Evolutionary conservation across 2,329 filamentous ascomycete species (phyloP).

Genomic region (Penicillium sp.): DNA sequence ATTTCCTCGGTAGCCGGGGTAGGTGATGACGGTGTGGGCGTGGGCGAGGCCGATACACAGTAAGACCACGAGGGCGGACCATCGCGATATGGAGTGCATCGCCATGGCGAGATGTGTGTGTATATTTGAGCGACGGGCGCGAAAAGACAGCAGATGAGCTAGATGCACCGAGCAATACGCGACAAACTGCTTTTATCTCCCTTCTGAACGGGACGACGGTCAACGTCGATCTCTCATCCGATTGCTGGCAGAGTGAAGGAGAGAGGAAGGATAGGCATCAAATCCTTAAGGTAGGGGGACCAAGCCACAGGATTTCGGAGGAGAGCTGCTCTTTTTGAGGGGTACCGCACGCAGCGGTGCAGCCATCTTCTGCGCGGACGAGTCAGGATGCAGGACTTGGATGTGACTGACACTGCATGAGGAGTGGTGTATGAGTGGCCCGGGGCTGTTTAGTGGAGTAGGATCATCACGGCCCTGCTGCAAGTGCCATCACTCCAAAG

Average conservation of each 20-base stretch:
- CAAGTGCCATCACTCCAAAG: conserved; percentile 37
- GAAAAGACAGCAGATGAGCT: background rate
- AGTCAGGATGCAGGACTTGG: conserved; percentile 31
- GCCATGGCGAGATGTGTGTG: conserved; percentile 30
- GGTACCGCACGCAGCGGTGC: conserved; percentile 18
- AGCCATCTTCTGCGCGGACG: conserved; percentile 28
- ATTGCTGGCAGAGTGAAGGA: background rate
- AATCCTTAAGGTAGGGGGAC: conserved; percentile 15
- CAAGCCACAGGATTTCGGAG: conserved; percentile 26
- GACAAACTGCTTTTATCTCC: background rate
- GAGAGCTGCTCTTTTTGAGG: conserved; percentile 38
- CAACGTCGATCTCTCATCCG: conserved; percentile 5
- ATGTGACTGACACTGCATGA: conserved; percentile 40
- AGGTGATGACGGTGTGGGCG: conserved; percentile 78
- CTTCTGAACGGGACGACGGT: conserved; percentile 6
- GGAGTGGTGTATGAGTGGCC: conserved; percentile 20
- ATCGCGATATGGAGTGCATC: conserved; percentile 32
- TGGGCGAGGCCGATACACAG: conserved; percentile 45
- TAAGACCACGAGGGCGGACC: conserved; percentile 34
- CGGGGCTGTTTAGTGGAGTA: conserved; percentile 12
- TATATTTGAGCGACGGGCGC: background rate
- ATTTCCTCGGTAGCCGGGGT: conserved; percentile 85
- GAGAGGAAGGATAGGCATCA: conserved; percentile 12
- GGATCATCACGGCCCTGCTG: conserved; percentile 31
- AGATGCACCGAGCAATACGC: background rate